These are phyloP conservation scores for Candida neerlandica DNA, from an alignment of 1,139 yeast genomes.

Conservation along the genomic window DNA sequence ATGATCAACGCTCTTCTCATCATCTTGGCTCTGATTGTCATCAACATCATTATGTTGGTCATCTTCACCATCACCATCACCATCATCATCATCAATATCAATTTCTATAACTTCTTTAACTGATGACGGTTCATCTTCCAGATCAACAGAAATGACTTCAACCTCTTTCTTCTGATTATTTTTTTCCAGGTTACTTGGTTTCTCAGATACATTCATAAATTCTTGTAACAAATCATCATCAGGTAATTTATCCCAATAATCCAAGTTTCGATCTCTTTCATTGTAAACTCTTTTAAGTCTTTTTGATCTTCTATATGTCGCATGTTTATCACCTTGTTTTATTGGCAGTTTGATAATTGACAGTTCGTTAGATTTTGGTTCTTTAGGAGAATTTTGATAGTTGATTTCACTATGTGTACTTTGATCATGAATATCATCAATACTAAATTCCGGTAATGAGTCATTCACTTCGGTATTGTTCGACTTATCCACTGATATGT, in stretches of 20 bases:
- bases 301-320: conserved; percentile 8
- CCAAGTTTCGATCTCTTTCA: conserved; percentile 24
- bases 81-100: not conserved
- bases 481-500: not conserved
- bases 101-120: not conserved
- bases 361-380: conserved; percentile 54
- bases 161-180: conserved; percentile 4
- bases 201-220: conserved; percentile 18
- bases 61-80: too few relatives aligned
- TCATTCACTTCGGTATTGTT: not conserved
- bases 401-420: not conserved
- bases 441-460: not conserved
- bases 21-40: not conserved
- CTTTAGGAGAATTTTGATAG: conserved; percentile 95
- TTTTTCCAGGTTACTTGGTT: conserved; percentile 1
- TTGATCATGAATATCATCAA: not conserved
- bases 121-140: not conserved
- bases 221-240: conserved; percentile 27
- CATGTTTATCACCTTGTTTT: not conserved
- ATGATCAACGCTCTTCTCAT: not conserved
- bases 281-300: conserved; percentile 4
- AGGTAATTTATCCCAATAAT: conserved; percentile 28
- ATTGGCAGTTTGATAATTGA: conserved; percentile 2
- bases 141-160: not conserved
- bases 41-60: not conserved